These are phyloP conservation scores for Psilocybe tampanensis DNA, from an alignment of 768 basidiomycete species.

Conservation along the genomic window DNA sequence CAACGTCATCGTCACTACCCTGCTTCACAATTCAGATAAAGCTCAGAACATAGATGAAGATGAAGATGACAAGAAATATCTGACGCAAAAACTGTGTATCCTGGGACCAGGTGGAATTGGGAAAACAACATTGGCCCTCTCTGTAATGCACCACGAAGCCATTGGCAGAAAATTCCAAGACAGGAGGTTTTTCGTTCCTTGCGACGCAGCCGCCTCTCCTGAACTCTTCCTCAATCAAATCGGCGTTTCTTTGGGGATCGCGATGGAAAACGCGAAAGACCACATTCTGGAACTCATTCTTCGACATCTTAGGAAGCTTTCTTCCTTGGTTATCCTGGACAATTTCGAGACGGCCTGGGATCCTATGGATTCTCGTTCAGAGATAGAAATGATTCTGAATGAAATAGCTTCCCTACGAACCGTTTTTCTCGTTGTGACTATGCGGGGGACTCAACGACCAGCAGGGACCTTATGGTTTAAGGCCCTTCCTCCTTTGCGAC, in stretches of 20 bases:
- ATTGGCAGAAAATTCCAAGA: slow-evolving; percentile 18
- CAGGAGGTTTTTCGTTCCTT: slow-evolving; percentile 30
- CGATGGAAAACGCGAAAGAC: slow-evolving; percentile 9
- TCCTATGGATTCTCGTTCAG: slow-evolving; percentile 21
- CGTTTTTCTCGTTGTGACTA: slow-evolving; percentile 28
- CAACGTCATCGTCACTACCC: slow-evolving; percentile 16
- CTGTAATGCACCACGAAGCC: slow-evolving; percentile 23
- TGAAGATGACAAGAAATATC: not conserved
- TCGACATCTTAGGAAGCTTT: slow-evolving; percentile 9
- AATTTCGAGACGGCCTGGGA: slow-evolving; percentile 39
- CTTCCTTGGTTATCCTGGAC: slow-evolving; percentile 29
- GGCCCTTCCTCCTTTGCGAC: slow-evolving; percentile 26
- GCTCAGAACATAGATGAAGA: not conserved
- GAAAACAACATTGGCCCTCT: slow-evolving; percentile 33
- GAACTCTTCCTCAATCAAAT: slow-evolving; percentile 27
- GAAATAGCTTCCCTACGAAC: slow-evolving; percentile 21
- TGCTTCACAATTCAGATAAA: slow-evolving; percentile 3
- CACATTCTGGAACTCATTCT: slow-evolving; percentile 19
- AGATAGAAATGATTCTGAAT: slow-evolving; percentile 25
- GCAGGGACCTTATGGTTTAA: slow-evolving; percentile 26
- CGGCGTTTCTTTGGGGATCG: slow-evolving; percentile 18
- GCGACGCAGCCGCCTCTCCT: slow-evolving; percentile 27
- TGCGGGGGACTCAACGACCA: slow-evolving; percentile 32
- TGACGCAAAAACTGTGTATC: slow-evolving; percentile 24
- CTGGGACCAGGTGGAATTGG: slow-evolving; percentile 36